Conservation (phyloP, 345 rosid species). For the Boechera stricta region DNA sequence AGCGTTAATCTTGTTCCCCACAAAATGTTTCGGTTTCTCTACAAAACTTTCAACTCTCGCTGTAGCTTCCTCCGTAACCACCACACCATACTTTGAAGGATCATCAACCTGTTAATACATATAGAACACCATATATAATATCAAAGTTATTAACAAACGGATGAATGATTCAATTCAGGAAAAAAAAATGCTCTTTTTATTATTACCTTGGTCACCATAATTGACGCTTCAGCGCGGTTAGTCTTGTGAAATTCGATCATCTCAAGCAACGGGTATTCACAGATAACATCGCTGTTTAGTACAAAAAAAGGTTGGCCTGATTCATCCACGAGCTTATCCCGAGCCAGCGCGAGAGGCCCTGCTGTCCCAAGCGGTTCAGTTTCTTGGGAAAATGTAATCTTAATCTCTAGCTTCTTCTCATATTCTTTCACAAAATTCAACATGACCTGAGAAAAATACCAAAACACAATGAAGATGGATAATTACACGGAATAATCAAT, state of each 20-base stretch:
- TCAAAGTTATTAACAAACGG: background rate
- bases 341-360: conserved; percentile 92
- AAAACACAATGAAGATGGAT: background rate
- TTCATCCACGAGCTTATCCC: conserved; percentile 68
- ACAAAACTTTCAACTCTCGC: conserved; percentile 77
- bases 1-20: conserved; percentile 94
- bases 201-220: conserved; percentile 61
- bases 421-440: conserved; percentile 81
- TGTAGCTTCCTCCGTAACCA: conserved; percentile 76
- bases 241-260: conserved; percentile 25
- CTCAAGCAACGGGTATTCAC: conserved; percentile 72
- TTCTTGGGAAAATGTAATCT: conserved; percentile 89
- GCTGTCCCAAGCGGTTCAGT: conserved; percentile 96
- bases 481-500: background rate
- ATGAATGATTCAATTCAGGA: background rate
- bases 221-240: conserved; percentile 15
- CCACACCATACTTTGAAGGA: conserved; percentile 95
- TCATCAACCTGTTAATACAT: conserved; percentile 58
- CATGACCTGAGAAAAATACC: conserved; percentile 47
- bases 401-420: conserved; percentile 82
- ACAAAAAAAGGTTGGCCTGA: conserved; percentile 84
- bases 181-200: background rate
- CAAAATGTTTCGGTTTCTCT: conserved; percentile 79
- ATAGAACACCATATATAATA: no score
- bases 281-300: conserved; percentile 45